Base-by-base conservation (phyloP, 2,329 filamentous ascomycete genomes). In the Gaeumannomyces tritici region DNA sequence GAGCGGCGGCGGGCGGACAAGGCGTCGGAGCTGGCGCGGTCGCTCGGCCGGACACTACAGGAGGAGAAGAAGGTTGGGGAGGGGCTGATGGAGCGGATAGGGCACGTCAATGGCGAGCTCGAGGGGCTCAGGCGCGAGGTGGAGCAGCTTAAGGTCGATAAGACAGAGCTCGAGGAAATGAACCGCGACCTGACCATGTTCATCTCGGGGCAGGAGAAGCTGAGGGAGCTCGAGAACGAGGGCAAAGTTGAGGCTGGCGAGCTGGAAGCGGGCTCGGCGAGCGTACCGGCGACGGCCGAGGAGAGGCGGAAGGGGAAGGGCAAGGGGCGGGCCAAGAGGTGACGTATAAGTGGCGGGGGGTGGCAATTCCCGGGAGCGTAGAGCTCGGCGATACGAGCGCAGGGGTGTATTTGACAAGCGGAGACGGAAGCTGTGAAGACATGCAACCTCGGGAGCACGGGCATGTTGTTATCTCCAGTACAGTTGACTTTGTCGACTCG, bases 111-210 rank as follows among this genome's bases (percentile, higher is more conserved):
- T 64, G 78, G 79, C 55, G 86, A 90, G 68, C 76, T 87, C 9
- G 80, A 82, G 63, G 77, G 66, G 26, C 74, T 91, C 24, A 79
- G 82, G 55, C 79, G 79, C 64, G 81, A 88, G 71, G 74, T 87
- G 1, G 78, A 79, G 29, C 79, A 78, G 55, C 74, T 89, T 4
- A 83, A 83, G 68, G 71, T 68, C 18, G 85, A 91, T 73, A 89
- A 90, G 67, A 81, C 78, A 54, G 91, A 96, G 67, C 75, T 96
- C 56, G 85, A 87, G 66, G 92, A 96, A 73, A 89, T 92, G 80
- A 96, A 96, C 71, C 83, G 89, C 18, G 93, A 97, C 72, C 72
- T 97, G 71, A 87, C 82, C 60, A 93, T 96, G 81, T 96, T 93
- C 70, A 93, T 97, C 64, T 90, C 86, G 26, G 89, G 90, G 0